These are phyloP conservation scores for Ceratonia siliqua DNA, from an alignment of 306 rosid species.

Conservation along the genomic window DNA sequence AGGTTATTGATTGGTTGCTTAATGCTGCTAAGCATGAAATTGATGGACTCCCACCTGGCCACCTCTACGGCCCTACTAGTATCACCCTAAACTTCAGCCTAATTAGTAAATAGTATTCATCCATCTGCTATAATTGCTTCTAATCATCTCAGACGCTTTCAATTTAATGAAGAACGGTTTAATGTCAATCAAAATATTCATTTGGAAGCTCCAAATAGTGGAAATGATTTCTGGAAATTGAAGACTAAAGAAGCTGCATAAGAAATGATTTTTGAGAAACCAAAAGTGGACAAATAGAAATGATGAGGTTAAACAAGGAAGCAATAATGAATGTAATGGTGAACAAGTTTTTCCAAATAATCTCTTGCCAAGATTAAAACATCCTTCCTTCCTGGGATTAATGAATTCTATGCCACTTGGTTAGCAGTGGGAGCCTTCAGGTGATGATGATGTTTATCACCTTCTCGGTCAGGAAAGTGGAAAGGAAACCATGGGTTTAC, in stretches of 20 bases:
- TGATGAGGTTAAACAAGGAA: slow-evolving; percentile 21
- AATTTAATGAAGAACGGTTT: slow-evolving; percentile 37
- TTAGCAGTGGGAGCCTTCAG: too few relatives aligned
- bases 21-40: slow-evolving; percentile 74
- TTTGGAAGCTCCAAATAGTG: background rate
- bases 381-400: too few relatives aligned
- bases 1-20: slow-evolving; percentile 88
- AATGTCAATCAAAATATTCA: too few relatives aligned
- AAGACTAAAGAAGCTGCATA: slow-evolving; percentile 44
- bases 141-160: slow-evolving; percentile 25
- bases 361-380: too few relatives aligned
- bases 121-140: slow-evolving; percentile 33
- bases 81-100: slow-evolving; percentile 51
- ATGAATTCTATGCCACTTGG: too few relatives aligned
- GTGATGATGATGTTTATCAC: too few relatives aligned
- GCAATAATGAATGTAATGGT: slow-evolving; percentile 19
- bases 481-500: too few relatives aligned
- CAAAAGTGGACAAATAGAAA: slow-evolving; percentile 34
- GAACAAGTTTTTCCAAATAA: slow-evolving; percentile 39
- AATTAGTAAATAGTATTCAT: slow-evolving; percentile 42
- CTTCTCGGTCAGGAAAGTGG: too few relatives aligned
- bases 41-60: slow-evolving; percentile 87
- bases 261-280: slow-evolving; percentile 28
- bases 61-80: too few relatives aligned
- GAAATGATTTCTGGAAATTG: slow-evolving; percentile 44